Percentiles rank a stretch among this genome's conserved stretches.
These are phyloP conservation scores for Leucosporidium scottii DNA, from an alignment of 768 basidiomycete genomes.

Conservation along the genomic window DNA sequence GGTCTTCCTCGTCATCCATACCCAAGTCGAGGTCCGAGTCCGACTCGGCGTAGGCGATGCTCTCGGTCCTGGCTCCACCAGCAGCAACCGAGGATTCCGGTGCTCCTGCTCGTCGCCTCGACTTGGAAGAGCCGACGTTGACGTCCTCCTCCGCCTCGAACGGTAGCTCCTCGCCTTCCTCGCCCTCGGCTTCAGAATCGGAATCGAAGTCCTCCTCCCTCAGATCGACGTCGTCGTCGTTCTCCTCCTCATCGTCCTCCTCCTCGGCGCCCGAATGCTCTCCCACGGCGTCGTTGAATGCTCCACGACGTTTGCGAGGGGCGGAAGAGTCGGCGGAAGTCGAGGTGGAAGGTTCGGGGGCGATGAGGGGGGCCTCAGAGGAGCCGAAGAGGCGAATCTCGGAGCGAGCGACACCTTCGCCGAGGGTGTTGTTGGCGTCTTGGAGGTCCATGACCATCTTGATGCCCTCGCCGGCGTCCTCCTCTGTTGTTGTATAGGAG, in stretches of 20 bases:
- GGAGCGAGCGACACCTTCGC: constrained; percentile 69
- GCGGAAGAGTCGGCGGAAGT: background rate
- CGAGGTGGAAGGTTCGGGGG: constrained; percentile 33
- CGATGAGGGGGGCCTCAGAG: constrained; percentile 60
- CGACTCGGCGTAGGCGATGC: constrained; percentile 33
- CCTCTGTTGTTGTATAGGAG: background rate
- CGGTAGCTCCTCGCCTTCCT: constrained; percentile 19
- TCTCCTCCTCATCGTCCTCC: constrained; percentile 36
- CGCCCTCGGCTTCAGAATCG: constrained; percentile 43
- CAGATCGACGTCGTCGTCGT: constrained; percentile 22
- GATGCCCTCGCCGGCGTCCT: constrained; percentile 70
- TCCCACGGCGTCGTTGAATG: constrained; percentile 36
- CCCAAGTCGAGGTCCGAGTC: constrained; percentile 39
- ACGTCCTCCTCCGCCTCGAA: constrained; percentile 35
- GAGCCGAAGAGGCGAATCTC: constrained; percentile 76
- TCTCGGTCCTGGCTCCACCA: constrained; percentile 18
- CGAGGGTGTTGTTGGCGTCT: constrained; percentile 72
- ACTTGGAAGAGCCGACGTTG: background rate
- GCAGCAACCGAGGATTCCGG: background rate
- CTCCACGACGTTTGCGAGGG: constrained; percentile 33
- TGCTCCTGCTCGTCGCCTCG: constrained; percentile 39
- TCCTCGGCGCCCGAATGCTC: constrained; percentile 41
- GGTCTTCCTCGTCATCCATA: constrained; percentile 40
- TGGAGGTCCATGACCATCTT: constrained; percentile 97
- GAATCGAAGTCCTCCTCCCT: constrained; percentile 40